These are phyloP conservation scores for Adansonia grandidieri DNA, from an alignment of 441 rosid genomes.

Conservation along the genomic window DNA sequence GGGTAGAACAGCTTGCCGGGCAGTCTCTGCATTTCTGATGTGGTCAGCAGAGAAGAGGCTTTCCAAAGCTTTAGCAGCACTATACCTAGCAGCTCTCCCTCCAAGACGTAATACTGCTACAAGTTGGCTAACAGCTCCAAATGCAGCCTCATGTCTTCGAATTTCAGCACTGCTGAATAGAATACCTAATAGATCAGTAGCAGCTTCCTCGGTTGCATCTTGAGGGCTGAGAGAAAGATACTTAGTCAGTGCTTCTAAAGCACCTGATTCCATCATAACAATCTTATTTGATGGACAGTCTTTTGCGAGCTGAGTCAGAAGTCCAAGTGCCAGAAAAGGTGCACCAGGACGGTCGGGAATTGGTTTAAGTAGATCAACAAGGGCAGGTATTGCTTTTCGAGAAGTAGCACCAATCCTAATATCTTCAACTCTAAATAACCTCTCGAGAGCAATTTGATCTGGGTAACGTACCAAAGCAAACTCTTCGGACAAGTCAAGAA, in stretches of 20 bases:
- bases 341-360: slow-evolving; percentile 99
- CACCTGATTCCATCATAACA: slow-evolving; percentile 98
- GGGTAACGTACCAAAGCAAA: slow-evolving; percentile 84
- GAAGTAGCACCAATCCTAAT: slow-evolving; percentile 98
- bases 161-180: slow-evolving; percentile 92
- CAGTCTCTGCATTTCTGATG: slow-evolving; percentile 91
- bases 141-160: slow-evolving; percentile 96
- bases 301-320: slow-evolving; percentile 92
- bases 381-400: slow-evolving; percentile 93
- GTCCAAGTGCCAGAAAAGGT: slow-evolving; percentile 89
- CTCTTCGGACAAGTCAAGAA: slow-evolving; percentile 85
- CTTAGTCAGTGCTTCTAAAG: slow-evolving; percentile 92
- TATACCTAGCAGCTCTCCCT: slow-evolving; percentile 96
- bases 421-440: slow-evolving; percentile 98
- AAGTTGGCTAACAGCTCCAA: slow-evolving; percentile 95
- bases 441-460: slow-evolving; percentile 97
- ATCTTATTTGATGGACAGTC: slow-evolving; percentile 92
- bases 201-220: slow-evolving; percentile 99
- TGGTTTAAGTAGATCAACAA: slow-evolving; percentile 97
- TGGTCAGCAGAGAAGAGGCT: slow-evolving; percentile 97
- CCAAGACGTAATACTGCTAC: slow-evolving; percentile 98
- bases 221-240: slow-evolving; percentile 99
- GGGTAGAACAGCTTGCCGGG: slow-evolving; percentile 98
- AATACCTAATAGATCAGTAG: slow-evolving; percentile 91
- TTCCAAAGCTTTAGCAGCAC: slow-evolving; percentile 99